Evolutionary conservation across 306 rosid species (phyloP), one percentile per base, ranked within the genome.

Genomic region (Vigna trinervia): DNA sequence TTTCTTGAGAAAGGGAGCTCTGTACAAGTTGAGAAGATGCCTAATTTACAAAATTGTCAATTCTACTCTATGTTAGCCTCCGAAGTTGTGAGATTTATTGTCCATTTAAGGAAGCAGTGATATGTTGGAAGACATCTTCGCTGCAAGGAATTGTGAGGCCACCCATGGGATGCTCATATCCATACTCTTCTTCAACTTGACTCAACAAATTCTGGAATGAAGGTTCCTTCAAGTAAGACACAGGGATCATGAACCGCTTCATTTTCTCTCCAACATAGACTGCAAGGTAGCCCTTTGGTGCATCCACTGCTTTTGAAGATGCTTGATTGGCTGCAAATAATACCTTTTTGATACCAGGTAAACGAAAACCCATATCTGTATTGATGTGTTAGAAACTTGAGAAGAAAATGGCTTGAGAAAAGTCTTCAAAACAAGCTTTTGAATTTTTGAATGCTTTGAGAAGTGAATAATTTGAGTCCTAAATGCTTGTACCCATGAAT

Each of bases 91-190:
- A 39, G 17, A 39, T 38, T 65, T 61, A 57, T 1, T 45, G 23
- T 22, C 58, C 9, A 46, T 47, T 73, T 65, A 83, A 74, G 69
- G 54, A 0, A 74, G 82, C 80, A 77, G 75, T 76, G 3, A 84
- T 12, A 12, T 50, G 32, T 66, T 54, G 19, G 75, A 80, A 80
- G 6, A 32, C 45, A 5, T 63, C 76, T 71, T 84, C 84, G 9
- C 71, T 14, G 76, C 84, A 87, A 60, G 88, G 84, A 67, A 84
- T 81, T 19, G 83, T 84, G 56, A 87, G 85, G 17, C 86, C 86
- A 6, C 90, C 88, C 79, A 67, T 81, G n/a, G 88, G 84, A 81
- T 87, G 90, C 14, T 81, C 82, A 84, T 78, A 86, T 20, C 87
- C 82, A 34, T 81, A 81, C 38, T 84, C 81, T 71, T 86, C 81